Base-by-base conservation (phyloP, 164 flowering plant species). In the Chimonanthus praecox region DNA sequence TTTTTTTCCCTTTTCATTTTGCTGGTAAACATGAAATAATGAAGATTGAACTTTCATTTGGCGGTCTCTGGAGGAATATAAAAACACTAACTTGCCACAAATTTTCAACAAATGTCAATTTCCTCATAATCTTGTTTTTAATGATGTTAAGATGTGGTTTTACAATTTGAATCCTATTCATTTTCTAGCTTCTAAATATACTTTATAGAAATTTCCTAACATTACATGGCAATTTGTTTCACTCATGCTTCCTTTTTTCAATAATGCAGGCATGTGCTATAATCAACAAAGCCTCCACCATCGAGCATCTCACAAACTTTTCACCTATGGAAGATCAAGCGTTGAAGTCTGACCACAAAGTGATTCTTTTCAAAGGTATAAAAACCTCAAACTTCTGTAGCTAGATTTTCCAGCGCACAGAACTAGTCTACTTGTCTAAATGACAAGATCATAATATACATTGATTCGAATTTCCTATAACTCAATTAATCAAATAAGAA, bases 361-460 rank as follows among this genome's bases (percentile, higher is more conserved):
- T 71, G 43, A 21, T 64, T 73, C 71, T 72, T 60, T 51, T 43
- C 33, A 67, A 73, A 68, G 85, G 90, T 84, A 81, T 74, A 68
- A 72, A 49, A 81, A 63, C 11, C 51, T 72, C 45, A 15, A 18
- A 58, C 58, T 71, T 58, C 48, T 44, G 65, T 33, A 33, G 33
- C 1, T 1, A 1, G 33, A 33, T 33, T 33, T 33, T 33, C 33
- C 33, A 33, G 33, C 33, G 33, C 33, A 33, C 33, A 33, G 33
- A 33, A 33, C 33, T 33, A 33, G 0, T 33, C 33, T 33, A 33
- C 33, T 33, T 33, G 33, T 33, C 33, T 33, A 33, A 33, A 33
- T 33, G 33, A 33, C 33, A 33, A 33, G 33, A 33, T 33, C 33
- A 33, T 33, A 33, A 33, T 33, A 33, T 33, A 33, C 1, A 33